Conservation (phyloP, 108 stramenopile genomes). For the Bacterosira constricta region DNA sequence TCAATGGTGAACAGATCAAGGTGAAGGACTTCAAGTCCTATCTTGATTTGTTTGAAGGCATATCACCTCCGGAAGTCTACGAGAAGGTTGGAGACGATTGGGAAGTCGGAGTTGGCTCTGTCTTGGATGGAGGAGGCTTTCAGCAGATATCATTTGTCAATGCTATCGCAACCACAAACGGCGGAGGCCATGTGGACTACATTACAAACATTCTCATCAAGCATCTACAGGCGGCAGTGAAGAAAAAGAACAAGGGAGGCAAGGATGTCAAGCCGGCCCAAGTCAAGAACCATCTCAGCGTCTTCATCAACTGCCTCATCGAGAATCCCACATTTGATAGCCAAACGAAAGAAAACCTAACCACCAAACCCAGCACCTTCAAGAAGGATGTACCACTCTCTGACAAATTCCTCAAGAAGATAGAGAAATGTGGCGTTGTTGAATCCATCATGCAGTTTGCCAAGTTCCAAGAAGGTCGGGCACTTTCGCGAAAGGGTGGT, state of each 20-base stretch:
- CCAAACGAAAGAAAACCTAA: constrained; percentile 97
- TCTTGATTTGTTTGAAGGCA: constrained; percentile 84
- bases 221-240: constrained; percentile 52
- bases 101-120: constrained; percentile 93
- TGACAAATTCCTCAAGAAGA: constrained; percentile 81
- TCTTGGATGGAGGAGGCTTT: constrained; percentile 84
- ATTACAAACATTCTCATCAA: constrained; percentile 88
- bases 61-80: constrained; percentile 78
- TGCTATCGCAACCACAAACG: constrained; percentile 93
- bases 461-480: constrained; percentile 87
- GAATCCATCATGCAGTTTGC: constrained; percentile 81
- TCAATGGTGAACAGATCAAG: constrained; percentile 90
- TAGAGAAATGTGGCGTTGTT: constrained; percentile 92
- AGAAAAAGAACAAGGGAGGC: constrained; percentile 95
- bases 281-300: constrained; percentile 94
- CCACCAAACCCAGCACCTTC: constrained; percentile 79
- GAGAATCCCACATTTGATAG: constrained; percentile 97
- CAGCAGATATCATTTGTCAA: constrained; percentile 98
- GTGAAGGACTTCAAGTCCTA: constrained; percentile 92
- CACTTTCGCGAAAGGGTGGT: constrained; percentile 90
- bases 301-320: constrained; percentile 95
- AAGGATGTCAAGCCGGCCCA: constrained; percentile 81
- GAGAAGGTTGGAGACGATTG: constrained; percentile 89
- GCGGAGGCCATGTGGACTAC: constrained; percentile 91
- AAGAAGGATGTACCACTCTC: constrained; percentile 78